Percentiles rank a stretch among this genome's conserved stretches.
These are phyloP conservation scores for Debaryomyces hansenii DNA, from an alignment of 805 yeast species.

Conservation along the genomic window DNA sequence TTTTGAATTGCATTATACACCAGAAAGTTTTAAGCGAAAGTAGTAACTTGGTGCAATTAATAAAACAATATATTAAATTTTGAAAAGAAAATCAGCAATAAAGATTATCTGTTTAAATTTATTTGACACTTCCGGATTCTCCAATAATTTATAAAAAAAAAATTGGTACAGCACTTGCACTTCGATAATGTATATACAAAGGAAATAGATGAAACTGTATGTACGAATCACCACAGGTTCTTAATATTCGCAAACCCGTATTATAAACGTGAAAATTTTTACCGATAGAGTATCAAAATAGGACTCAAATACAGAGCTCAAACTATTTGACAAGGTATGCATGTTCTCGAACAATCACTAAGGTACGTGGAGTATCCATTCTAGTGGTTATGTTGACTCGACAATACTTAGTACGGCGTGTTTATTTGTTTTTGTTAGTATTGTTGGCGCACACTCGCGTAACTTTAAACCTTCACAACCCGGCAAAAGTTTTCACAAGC, in stretches of 20 bases:
- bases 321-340: not conserved
- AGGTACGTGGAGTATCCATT: not conserved
- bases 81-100: not conserved
- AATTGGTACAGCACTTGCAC: not conserved
- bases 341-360: not conserved
- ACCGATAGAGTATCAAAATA: not conserved
- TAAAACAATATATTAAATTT: not conserved
- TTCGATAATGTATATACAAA: not conserved
- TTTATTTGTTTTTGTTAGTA: too few relatives aligned
- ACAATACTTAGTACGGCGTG: too few relatives aligned
- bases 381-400: too few relatives aligned
- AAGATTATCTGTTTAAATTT: not conserved
- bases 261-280: not conserved
- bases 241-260: not conserved
- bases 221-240: not conserved
- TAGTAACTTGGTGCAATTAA: not conserved
- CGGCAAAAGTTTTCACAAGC: too few relatives aligned
- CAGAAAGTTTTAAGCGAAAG: not conserved
- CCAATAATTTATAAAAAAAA: not conserved
- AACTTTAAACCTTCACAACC: too few relatives aligned
- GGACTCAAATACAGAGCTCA: not conserved
- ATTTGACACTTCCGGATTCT: not conserved
- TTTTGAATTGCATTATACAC: conserved; percentile 5
- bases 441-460: too few relatives aligned
- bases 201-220: not conserved